These are phyloP conservation scores for Candida piceae DNA, from an alignment of 805 yeast species.

Conservation along the genomic window DNA sequence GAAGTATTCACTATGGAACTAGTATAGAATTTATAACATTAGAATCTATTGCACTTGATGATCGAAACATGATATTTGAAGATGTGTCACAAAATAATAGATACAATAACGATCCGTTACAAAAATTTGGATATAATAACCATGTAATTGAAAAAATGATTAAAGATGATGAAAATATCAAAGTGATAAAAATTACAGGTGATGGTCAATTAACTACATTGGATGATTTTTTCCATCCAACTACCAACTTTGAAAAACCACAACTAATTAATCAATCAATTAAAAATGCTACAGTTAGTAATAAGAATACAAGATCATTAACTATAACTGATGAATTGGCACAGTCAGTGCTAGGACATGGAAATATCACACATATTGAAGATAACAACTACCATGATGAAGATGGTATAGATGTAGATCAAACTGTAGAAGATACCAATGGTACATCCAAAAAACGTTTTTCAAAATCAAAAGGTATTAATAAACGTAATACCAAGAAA, in stretches of 20 bases:
- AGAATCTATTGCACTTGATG: slow-evolving; percentile 23
- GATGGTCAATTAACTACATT: slow-evolving; percentile 26
- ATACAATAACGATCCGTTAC: not conserved
- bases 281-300: not conserved
- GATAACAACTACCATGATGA: slow-evolving; percentile 1
- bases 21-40: slow-evolving; percentile 29
- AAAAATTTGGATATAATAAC: slow-evolving; percentile 24
- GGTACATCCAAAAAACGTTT: no score
- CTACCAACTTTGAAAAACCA: slow-evolving; percentile 1
- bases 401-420: slow-evolving; percentile 2
- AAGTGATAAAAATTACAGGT: slow-evolving; percentile 21
- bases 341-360: slow-evolving; percentile 21
- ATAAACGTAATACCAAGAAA: slow-evolving; percentile 6
- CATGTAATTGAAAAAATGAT: slow-evolving; percentile 27
- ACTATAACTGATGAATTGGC: slow-evolving; percentile 26
- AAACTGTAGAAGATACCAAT: slow-evolving; percentile 4
- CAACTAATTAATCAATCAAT: not conserved
- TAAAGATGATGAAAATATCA: slow-evolving; percentile 29
- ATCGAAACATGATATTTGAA: slow-evolving; percentile 4
- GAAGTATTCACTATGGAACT: slow-evolving; percentile 21
- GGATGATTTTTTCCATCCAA: slow-evolving; percentile 23
- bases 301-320: no score
- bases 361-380: slow-evolving; percentile 4
- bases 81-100: not conserved
- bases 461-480: no score